Evolutionary conservation across 2,329 filamentous ascomycete species (phyloP).

Genomic region (Aureobasidium sp.): DNA sequence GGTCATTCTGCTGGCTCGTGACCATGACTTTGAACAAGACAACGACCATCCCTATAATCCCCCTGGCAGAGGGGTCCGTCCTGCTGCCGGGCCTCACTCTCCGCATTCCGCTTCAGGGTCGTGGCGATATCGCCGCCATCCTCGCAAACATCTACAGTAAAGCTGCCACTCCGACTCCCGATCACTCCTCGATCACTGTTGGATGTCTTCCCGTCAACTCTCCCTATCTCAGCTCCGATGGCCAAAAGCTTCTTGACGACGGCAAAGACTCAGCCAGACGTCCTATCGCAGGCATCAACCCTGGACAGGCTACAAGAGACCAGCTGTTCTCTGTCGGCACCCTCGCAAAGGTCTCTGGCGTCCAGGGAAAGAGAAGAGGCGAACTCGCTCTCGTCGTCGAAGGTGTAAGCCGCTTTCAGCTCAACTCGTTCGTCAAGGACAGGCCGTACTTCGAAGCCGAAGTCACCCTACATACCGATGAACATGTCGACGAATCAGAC

Average conservation of each 20-base stretch:
- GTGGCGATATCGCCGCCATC: conserved; percentile 81
- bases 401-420: conserved; percentile 67
- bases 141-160: conserved; percentile 79
- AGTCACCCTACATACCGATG: conserved; percentile 64
- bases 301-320: conserved; percentile 36
- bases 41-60: conserved; percentile 62
- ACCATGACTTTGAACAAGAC: conserved; percentile 15
- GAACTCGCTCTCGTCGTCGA: conserved; percentile 81
- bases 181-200: conserved; percentile 65
- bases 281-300: conserved; percentile 51
- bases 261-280: conserved; percentile 37
- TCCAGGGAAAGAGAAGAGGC: conserved; percentile 41
- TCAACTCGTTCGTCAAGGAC: conserved; percentile 69
- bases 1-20: not conserved
- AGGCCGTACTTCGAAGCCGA: conserved; percentile 81
- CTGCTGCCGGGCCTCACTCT: conserved; percentile 80
- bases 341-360: conserved; percentile 47
- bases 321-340: conserved; percentile 82
- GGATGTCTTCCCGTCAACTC: conserved; percentile 83
- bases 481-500: conserved; percentile 34
- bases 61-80: conserved; percentile 71
- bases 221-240: conserved; percentile 64
- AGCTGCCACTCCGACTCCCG: conserved; percentile 56
- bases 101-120: conserved; percentile 74
- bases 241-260: conserved; percentile 66